phyloP scores from a whole-genome alignment of 176 grass and related monocot species.

The Ampelocalamus luodianensis region DNA sequence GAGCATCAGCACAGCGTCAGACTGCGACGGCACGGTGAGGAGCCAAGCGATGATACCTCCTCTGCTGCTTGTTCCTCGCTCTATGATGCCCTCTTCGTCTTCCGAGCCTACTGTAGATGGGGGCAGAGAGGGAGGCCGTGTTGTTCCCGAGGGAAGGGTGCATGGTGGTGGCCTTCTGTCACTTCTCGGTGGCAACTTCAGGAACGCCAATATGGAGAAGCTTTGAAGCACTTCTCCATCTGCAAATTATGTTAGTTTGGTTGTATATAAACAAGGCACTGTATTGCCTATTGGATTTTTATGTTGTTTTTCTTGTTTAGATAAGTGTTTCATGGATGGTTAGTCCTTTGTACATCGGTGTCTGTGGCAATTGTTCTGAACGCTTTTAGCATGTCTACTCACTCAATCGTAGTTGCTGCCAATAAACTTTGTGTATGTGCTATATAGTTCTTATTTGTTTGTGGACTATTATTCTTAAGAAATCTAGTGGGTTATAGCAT shows the following conservation, averaged over 20 bases:
- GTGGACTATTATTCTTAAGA: constrained; percentile 27
- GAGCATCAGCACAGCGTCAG: constrained; percentile 52
- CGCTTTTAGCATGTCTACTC: constrained; percentile 25
- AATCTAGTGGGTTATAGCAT: not conserved
- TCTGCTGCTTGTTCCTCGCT: constrained; percentile 68
- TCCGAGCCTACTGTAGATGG: constrained; percentile 43
- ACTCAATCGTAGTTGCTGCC: constrained; percentile 31
- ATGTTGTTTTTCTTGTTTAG: constrained; percentile 39
- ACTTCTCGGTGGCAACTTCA: constrained; percentile 71
- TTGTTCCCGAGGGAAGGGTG: constrained; percentile 74
- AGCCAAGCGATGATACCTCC: constrained; percentile 65
- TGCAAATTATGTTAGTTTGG: constrained; percentile 32
- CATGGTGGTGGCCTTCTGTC: constrained; percentile 75
- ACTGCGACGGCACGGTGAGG: constrained; percentile 53
- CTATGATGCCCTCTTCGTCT: constrained; percentile 57
- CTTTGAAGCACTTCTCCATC: constrained; percentile 43
- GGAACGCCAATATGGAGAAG: constrained; percentile 55
- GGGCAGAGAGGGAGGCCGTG: constrained; percentile 51
- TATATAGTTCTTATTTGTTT: not conserved
- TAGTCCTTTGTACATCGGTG: constrained; percentile 44
- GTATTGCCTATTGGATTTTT: constrained; percentile 42
- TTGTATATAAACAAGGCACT: constrained; percentile 51
- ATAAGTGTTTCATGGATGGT: constrained; percentile 45
- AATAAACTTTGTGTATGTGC: constrained; percentile 46
- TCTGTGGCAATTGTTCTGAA: constrained; percentile 24